A percentile compares a stretch with the other conserved stretches of the same genome.
These are phyloP conservation scores for Strobilomyces dryophilus DNA, from an alignment of 768 basidiomycete genomes.

Conservation along the genomic window DNA sequence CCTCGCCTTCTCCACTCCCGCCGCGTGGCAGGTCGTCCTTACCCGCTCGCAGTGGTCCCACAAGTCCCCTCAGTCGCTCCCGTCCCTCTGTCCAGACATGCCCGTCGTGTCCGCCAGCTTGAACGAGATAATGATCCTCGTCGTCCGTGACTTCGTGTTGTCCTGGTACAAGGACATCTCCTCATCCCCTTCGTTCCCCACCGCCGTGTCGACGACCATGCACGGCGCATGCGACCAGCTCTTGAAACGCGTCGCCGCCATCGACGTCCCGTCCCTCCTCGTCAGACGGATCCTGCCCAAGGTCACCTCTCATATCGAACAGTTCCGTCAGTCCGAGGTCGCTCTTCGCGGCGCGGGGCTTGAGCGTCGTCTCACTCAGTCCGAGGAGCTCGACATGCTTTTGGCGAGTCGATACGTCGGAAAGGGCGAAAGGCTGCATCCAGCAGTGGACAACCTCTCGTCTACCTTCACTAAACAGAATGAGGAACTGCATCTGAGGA, in stretches of 20 bases:
- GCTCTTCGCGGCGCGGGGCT: conserved; percentile 78
- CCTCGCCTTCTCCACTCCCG: conserved; percentile 84
- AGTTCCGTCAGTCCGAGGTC: conserved; percentile 86
- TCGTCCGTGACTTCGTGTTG: conserved; percentile 81
- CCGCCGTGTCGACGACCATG: conserved; percentile 72
- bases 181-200: conserved; percentile 82
- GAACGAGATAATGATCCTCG: conserved; percentile 76
- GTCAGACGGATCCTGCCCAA: conserved; percentile 87
- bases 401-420: conserved; percentile 77
- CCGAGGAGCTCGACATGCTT: conserved; percentile 84
- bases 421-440: conserved; percentile 67
- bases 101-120: conserved; percentile 65
- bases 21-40: conserved; percentile 90
- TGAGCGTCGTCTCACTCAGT: conserved; percentile 80
- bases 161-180: conserved; percentile 90
- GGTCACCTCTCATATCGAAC: conserved; percentile 84
- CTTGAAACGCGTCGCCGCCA: conserved; percentile 51
- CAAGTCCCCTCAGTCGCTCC: conserved; percentile 59
- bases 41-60: conserved; percentile 90
- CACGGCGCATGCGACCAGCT: conserved; percentile 62
- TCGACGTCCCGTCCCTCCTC: conserved; percentile 73
- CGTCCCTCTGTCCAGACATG: conserved; percentile 51
- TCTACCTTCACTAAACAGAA: conserved; percentile 86
- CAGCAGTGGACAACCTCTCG: conserved; percentile 84
- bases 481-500: conserved; percentile 80